A percentile compares a stretch with the other conserved stretches of the same genome.
Conservation (phyloP, 1,284 basidiomycete genomes). For the Tylopilus sp. region DNA sequence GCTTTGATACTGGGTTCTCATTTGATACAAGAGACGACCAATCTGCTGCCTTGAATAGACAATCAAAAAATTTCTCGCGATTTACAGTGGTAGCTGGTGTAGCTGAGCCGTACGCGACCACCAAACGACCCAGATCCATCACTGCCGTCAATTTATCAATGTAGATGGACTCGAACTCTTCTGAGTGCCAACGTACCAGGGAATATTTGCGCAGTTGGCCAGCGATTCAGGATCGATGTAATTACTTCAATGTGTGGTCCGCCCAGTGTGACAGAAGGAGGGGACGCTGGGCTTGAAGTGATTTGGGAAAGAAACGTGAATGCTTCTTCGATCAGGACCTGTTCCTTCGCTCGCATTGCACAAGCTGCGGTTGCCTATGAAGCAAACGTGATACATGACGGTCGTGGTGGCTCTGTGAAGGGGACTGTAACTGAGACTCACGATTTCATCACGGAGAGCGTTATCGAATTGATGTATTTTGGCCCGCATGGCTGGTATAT, state of each 20-base stretch:
- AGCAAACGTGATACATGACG: not conserved
- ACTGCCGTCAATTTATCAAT: constrained; percentile 44
- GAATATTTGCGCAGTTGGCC: constrained; percentile 79
- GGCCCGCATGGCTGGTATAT: constrained; percentile 78
- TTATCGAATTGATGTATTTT: constrained; percentile 84
- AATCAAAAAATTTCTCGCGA: constrained; percentile 52
- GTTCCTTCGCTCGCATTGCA: constrained; percentile 68
- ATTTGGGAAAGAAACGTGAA: constrained; percentile 60
- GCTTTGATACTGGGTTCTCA: constrained; percentile 54
- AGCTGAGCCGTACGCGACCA: constrained; percentile 63
- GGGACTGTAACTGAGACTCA: constrained; percentile 33
- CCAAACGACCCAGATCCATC: constrained; percentile 79
- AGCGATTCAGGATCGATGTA: constrained; percentile 64
- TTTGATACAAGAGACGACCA: constrained; percentile 55
- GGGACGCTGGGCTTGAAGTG: constrained; percentile 38
- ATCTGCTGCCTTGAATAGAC: constrained; percentile 64
- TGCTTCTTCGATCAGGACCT: constrained; percentile 56
- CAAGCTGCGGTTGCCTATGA: constrained; percentile 59
- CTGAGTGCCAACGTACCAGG: constrained; percentile 53
- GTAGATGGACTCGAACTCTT: not conserved
- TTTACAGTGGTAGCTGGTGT: constrained; percentile 44
- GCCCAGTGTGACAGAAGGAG: constrained; percentile 35
- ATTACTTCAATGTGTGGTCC: constrained; percentile 58
- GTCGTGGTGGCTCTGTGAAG: not conserved
- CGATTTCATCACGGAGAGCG: constrained; percentile 61